These are phyloP conservation scores for Penicillium angulare DNA, from an alignment of 495 filamentous ascomycete genomes.

Conservation along the genomic window DNA sequence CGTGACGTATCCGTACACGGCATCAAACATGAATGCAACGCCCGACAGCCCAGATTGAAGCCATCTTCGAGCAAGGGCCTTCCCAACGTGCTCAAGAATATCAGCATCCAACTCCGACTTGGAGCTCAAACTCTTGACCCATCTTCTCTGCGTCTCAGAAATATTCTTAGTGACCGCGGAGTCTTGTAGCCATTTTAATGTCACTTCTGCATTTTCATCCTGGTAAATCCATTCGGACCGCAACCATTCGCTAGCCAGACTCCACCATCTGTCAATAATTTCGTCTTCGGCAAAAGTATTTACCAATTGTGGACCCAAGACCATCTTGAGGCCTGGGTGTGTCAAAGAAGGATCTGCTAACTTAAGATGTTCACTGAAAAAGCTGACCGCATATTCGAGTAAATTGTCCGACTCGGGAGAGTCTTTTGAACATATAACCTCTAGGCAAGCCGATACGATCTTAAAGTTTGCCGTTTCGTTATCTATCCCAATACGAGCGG, in stretches of 20 bases:
- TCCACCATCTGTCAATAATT: slow-evolving; percentile 14
- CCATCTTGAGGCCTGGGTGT: slow-evolving; percentile 8
- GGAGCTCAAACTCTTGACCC: slow-evolving; percentile 19
- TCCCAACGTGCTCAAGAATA: slow-evolving; percentile 16
- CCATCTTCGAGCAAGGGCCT: slow-evolving; percentile 11
- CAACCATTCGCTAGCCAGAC: neutral
- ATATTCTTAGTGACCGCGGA: slow-evolving; percentile 19
- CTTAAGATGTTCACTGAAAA: slow-evolving; percentile 8
- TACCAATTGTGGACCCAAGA: slow-evolving; percentile 14
- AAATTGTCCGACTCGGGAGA: neutral
- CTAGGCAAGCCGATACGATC: neutral
- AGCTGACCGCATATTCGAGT: neutral
- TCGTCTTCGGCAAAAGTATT: slow-evolving; percentile 8
- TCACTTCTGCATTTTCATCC: slow-evolving; percentile 4
- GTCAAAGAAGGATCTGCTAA: slow-evolving; percentile 9
- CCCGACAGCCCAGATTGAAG: neutral
- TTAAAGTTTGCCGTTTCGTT: neutral
- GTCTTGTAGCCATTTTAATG: slow-evolving; percentile 19
- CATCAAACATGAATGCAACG: neutral
- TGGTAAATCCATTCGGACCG: slow-evolving; percentile 8
- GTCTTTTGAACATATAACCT: neutral
- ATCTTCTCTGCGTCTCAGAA: slow-evolving; percentile 5
- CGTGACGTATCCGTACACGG: slow-evolving; percentile 11
- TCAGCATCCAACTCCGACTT: slow-evolving; percentile 22
- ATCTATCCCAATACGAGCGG: slow-evolving; percentile 8